These are phyloP conservation scores for Cystobasidium onofrii DNA, from an alignment of 768 basidiomycete species.

Conservation along the genomic window DNA sequence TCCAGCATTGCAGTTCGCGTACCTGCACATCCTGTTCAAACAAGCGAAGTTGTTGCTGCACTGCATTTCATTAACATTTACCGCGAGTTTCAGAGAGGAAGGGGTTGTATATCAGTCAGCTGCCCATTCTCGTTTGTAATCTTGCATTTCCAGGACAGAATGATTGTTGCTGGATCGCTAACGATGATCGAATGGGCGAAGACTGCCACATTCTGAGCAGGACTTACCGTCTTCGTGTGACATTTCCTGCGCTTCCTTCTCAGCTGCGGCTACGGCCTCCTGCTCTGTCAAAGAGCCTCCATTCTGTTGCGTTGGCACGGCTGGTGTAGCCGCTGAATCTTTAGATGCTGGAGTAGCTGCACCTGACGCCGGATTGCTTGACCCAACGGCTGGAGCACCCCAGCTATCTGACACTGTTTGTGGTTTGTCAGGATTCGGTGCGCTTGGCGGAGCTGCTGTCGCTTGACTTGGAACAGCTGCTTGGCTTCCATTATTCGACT, in stretches of 20 bases:
- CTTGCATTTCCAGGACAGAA: too few relatives aligned
- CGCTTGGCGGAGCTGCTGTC: neutral
- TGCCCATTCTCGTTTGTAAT: too few relatives aligned
- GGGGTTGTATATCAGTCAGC: too few relatives aligned
- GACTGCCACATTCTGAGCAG: neutral
- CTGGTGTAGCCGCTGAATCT: neutral
- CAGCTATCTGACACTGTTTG: neutral
- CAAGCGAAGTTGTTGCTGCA: conserved; percentile 20
- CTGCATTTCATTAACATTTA: neutral
- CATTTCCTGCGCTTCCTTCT: conserved; percentile 7
- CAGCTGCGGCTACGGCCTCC: neutral
- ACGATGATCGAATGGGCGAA: neutral
- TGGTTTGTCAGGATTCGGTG: neutral
- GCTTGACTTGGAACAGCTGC: neutral
- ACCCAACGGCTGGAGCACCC: neutral
- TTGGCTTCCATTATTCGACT: neutral
- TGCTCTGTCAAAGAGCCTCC: neutral
- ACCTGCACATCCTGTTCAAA: conserved; percentile 28
- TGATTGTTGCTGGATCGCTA: neutral
- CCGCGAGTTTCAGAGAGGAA: too few relatives aligned
- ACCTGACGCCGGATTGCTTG: neutral
- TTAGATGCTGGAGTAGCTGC: neutral
- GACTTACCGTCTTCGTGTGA: conserved; percentile 6
- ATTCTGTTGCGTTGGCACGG: neutral
- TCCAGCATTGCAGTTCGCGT: neutral